Evolutionary conservation across 148 eudicot species (phyloP).

Genomic region (Arbutus unedo): DNA sequence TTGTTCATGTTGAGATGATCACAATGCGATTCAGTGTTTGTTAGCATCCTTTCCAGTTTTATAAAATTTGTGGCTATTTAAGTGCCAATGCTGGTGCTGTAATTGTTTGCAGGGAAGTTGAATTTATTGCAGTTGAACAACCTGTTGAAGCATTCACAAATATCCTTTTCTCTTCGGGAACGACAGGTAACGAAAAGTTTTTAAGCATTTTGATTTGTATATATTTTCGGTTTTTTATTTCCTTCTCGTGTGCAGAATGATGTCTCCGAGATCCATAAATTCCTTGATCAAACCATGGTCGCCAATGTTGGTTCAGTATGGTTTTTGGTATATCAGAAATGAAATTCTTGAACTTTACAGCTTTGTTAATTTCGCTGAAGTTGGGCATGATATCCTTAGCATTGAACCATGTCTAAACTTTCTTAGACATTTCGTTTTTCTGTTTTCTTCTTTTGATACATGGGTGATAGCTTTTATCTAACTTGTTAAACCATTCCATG

Average conservation of each 20-base stretch:
- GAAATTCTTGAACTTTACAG: not conserved
- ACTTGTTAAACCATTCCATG: not conserved
- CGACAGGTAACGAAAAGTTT: conserved; percentile 57
- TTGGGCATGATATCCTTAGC: not conserved
- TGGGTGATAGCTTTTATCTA: not conserved
- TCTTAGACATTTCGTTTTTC: not conserved
- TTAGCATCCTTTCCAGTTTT: conserved; percentile 25
- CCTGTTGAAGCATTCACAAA: conserved; percentile 72
- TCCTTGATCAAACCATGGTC: not conserved
- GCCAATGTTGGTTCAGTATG: not conserved
- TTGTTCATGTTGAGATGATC: conserved; percentile 4
- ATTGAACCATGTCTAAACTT: not conserved
- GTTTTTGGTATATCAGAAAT: not conserved
- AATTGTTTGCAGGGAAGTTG: conserved; percentile 51
- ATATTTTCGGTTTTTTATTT: not conserved
- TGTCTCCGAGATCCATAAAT: not conserved
- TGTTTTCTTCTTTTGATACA: not conserved
- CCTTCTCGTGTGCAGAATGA: not conserved
- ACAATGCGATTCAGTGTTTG: not conserved
- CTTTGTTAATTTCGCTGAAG: not conserved
- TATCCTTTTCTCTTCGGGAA: conserved; percentile 97
- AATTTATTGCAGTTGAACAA: conserved; percentile 62
- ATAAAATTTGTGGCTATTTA: not conserved
- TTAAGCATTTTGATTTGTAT: not conserved
- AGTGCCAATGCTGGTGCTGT: conserved; percentile 1